Conservation (phyloP, 2,329 filamentous ascomycete genomes). For the Penicillium sp. region DNA sequence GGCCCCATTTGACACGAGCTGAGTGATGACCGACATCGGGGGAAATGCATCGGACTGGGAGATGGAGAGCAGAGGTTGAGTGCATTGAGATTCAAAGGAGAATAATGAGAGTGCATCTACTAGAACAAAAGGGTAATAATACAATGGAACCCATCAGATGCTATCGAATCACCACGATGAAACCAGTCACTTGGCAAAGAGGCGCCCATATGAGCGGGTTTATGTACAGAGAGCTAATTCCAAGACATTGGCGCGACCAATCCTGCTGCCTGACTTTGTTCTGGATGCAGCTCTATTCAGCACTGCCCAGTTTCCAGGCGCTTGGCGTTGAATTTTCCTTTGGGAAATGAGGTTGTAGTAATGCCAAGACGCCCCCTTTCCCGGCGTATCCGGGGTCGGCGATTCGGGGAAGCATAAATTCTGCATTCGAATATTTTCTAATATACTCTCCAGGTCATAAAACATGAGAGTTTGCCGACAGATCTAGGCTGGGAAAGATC, state of each 20-base stretch:
- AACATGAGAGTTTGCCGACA: too few relatives aligned
- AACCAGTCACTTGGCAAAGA: conserved; percentile 5
- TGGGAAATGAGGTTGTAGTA: background rate
- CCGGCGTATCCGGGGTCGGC: conserved; percentile 1
- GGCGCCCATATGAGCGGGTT: background rate
- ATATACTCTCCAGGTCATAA: too few relatives aligned
- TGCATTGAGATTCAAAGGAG: background rate
- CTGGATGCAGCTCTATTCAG: conserved; percentile 1
- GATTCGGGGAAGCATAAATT: background rate
- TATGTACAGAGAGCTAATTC: background rate
- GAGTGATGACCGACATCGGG: conserved; percentile 3
- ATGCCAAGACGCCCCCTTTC: conserved; percentile 7
- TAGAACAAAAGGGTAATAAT: background rate
- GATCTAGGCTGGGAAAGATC: background rate
- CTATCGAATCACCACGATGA: conserved; percentile 1
- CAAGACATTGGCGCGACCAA: conserved; percentile 7
- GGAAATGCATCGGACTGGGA: conserved; percentile 1
- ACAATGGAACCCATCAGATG: background rate
- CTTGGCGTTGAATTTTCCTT: background rate
- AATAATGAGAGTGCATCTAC: background rate
- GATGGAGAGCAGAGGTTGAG: background rate
- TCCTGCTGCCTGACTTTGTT: conserved; percentile 6
- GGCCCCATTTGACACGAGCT: conserved; percentile 4
- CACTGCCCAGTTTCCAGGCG: conserved; percentile 1
- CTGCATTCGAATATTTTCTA: background rate